phyloP scores from a whole-genome alignment of 2,329 filamentous ascomycete species.

The Penicillium thymicola region DNA sequence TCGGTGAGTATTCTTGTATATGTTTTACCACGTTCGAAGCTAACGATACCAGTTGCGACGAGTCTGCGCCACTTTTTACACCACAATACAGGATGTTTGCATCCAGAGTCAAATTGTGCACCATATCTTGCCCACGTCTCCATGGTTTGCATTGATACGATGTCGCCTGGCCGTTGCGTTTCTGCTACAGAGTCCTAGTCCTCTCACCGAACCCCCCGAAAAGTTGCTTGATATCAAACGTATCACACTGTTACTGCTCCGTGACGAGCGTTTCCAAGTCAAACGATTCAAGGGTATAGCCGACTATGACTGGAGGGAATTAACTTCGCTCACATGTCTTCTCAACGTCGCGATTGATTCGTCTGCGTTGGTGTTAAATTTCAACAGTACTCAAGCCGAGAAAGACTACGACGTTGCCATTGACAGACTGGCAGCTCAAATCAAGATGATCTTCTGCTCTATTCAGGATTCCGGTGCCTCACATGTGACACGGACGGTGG shows the following conservation, averaged over 20 bases:
- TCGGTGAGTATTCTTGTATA: conserved; percentile 18
- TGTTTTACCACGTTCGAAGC: background rate
- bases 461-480: conserved; percentile 74
- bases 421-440: conserved; percentile 60
- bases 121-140: conserved; percentile 39
- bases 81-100: conserved; percentile 37
- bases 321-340: conserved; percentile 63
- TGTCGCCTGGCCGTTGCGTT: conserved; percentile 41
- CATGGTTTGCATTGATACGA: conserved; percentile 38
- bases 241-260: conserved; percentile 28
- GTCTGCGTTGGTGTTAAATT: conserved; percentile 43
- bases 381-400: conserved; percentile 37
- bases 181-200: conserved; percentile 27
- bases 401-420: conserved; percentile 66
- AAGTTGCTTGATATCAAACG: conserved; percentile 30
- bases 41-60: conserved; percentile 28
- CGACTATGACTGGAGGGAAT: conserved; percentile 60
- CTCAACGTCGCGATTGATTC: conserved; percentile 74
- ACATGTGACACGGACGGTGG: conserved; percentile 68
- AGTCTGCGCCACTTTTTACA: conserved; percentile 27
- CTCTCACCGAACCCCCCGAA: conserved; percentile 27
- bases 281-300: conserved; percentile 25
- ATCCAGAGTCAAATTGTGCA: conserved; percentile 42
- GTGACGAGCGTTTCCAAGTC: conserved; percentile 33
- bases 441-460: conserved; percentile 56